Conservation (phyloP, 148 eudicot species). For the Salicornia ramosissima region DNA sequence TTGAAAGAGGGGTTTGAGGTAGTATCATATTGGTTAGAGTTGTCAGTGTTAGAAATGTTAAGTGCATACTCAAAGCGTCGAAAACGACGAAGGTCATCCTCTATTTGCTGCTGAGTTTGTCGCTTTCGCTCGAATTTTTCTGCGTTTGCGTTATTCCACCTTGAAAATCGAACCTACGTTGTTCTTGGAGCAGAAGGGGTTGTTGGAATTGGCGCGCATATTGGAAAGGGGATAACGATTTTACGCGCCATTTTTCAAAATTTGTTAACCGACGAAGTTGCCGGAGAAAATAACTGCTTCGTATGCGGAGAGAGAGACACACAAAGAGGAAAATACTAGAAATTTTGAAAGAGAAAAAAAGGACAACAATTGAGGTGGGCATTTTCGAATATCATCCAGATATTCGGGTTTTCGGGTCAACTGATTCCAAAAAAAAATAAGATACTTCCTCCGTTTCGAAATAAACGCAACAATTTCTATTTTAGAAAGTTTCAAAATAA, state of each 20-base stretch:
- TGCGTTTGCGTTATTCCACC: constrained; percentile 95
- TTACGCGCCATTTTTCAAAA: constrained; percentile 38
- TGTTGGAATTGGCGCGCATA: constrained; percentile 46
- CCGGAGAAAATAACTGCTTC: neutral
- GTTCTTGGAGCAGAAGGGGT: constrained; percentile 29
- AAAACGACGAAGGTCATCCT: constrained; percentile 60
- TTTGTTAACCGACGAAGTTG: neutral
- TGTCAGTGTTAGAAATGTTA: constrained; percentile 35
- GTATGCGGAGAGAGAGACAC: neutral
- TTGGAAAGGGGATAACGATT: constrained; percentile 41
- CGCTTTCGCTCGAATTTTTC: constrained; percentile 44
- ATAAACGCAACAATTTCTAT: too few relatives aligned
- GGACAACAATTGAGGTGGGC: neutral
- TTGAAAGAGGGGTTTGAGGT: constrained; percentile 21
- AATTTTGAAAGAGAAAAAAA: neutral
- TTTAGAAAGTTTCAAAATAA: too few relatives aligned
- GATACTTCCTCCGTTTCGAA: too few relatives aligned
- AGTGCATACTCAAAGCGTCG: constrained; percentile 65
- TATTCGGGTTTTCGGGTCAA: too few relatives aligned
- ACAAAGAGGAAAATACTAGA: too few relatives aligned
- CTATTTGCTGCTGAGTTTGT: constrained; percentile 51
- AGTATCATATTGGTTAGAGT: constrained; percentile 26
- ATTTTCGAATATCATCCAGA: too few relatives aligned
- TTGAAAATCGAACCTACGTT: constrained; percentile 68
- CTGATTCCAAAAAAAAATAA: too few relatives aligned